Conservation (phyloP, 352 stramenopile species). For the Phytophthora rubi region DNA sequence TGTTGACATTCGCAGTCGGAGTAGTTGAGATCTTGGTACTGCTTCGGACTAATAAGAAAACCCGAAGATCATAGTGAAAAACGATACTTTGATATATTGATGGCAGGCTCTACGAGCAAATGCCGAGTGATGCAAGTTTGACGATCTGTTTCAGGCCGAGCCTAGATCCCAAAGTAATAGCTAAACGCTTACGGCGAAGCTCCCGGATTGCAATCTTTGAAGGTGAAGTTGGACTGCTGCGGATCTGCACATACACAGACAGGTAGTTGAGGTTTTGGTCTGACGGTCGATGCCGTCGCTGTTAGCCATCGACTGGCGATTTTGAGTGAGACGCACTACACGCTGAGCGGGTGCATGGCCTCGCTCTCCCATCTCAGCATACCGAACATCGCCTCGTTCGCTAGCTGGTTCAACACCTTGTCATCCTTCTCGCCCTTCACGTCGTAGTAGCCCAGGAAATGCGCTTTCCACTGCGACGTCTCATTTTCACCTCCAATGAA, state of each 20-base stretch:
- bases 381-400: conserved; percentile 87
- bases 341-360: conserved; percentile 80
- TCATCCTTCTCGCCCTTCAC: conserved; percentile 87
- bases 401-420: conserved; percentile 83
- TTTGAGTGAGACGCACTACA: conserved; percentile 44
- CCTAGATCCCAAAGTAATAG: not conserved
- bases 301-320: not conserved
- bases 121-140: conserved; percentile 7
- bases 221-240: conserved; percentile 1
- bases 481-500: conserved; percentile 77
- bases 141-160: conserved; percentile 17
- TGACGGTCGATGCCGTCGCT: conserved; percentile 2
- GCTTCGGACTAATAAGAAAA: no score
- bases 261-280: conserved; percentile 12
- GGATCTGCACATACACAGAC: conserved; percentile 18
- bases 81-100: conserved; percentile 17
- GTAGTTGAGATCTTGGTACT: no score
- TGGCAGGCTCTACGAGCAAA: conserved; percentile 1
- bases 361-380: conserved; percentile 89
- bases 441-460: conserved; percentile 85
- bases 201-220: conserved; percentile 8
- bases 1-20: no score
- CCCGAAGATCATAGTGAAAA: conserved; percentile 1
- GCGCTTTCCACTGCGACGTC: conserved; percentile 71
- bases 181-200: not conserved